Base-by-base conservation (phyloP, 106 monocot genomes). In the Allium fistulosum region DNA sequence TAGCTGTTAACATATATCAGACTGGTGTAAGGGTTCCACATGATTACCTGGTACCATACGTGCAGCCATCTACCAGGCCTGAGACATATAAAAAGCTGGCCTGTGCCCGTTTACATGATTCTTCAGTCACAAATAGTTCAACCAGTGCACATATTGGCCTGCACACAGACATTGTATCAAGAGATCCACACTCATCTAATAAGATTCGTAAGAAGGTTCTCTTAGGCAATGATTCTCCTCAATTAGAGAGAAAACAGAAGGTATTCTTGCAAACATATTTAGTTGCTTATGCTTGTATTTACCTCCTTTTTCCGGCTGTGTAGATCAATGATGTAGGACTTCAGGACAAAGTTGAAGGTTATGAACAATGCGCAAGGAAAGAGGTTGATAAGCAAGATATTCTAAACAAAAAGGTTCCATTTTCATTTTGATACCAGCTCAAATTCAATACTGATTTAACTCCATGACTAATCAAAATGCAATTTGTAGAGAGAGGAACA, bases 381-480 rank as follows among this genome's bases (percentile, higher is more conserved):
- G 96, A 97, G 79, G 81, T 97, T 55, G 96, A 97, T 65, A 97
- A 92, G 74, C 96, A 97, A 68, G 92, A 97, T 58, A 75, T 92
- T 71, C 59, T 97, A 61, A 88, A 87, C 68, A 75, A 84, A 84
- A 97, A 97, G 96, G 96, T 97, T 58, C 18, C 15, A 63, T 13
- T n/a, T 69, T 22, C 22, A 22, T 22, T 22, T 79, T 14, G 13
- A 67, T 72, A 17, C 65, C 74, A 17, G 4, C 22, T n/a, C 51
- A 4, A 71, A 53, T 7, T 22, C 12, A 58, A 10, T 17, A 9
- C 13, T 4, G 51, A 46, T 49, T 45, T 16, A 12, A 48, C 9
- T 49, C 2, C 37, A 37, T 37, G 37, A 5, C 37, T 37, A 37
- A 37, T 5, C 5, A 37, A 37, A 37, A 37, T 51, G 58, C 0